Evolutionary conservation across 495 filamentous ascomycete genomes (phyloP).

Genomic region (Aspergillus sparsus): DNA sequence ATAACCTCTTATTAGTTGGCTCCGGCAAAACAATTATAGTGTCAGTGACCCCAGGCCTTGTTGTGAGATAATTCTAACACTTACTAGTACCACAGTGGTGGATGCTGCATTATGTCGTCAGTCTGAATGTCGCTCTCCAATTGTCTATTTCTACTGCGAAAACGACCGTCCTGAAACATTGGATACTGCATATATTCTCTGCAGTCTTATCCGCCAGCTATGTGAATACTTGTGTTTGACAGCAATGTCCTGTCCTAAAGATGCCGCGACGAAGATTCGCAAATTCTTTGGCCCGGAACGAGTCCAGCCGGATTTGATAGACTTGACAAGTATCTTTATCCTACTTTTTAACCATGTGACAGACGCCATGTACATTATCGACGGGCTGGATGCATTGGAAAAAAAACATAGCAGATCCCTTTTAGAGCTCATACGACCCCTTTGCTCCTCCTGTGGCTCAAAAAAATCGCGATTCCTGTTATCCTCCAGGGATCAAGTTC

Average conservation of each 20-base stretch:
- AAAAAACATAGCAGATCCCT: slow-evolving; percentile 14
- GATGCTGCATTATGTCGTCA: too few species aligned
- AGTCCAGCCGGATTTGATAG: slow-evolving; percentile 21
- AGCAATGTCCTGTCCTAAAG: slow-evolving; percentile 1
- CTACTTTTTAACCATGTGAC: slow-evolving; percentile 13
- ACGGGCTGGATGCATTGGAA: slow-evolving; percentile 23
- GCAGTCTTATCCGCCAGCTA: slow-evolving; percentile 23
- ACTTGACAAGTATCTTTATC: slow-evolving; percentile 24
- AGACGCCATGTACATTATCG: slow-evolving; percentile 21
- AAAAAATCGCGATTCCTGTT: slow-evolving; percentile 19
- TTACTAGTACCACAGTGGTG: slow-evolving; percentile 20
- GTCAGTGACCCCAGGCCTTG: slow-evolving; percentile 16
- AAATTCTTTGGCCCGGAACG: slow-evolving; percentile 19
- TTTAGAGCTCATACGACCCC: slow-evolving; percentile 10
- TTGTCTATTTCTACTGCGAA: slow-evolving; percentile 20
- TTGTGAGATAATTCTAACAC: too few species aligned
- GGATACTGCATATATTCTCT: slow-evolving; percentile 16
- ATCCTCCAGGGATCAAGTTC: slow-evolving; percentile 26
- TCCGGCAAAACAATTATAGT: slow-evolving; percentile 34
- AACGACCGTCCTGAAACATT: slow-evolving; percentile 4
- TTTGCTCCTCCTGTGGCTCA: not conserved
- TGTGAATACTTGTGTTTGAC: slow-evolving; percentile 11
- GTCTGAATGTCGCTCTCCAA: slow-evolving; percentile 4
- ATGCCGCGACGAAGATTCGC: not conserved
- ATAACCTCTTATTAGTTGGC: slow-evolving; percentile 24